These are phyloP conservation scores for Teunomyces barrocoloradensis DNA, from an alignment of 805 yeast genomes.

Conservation along the genomic window DNA sequence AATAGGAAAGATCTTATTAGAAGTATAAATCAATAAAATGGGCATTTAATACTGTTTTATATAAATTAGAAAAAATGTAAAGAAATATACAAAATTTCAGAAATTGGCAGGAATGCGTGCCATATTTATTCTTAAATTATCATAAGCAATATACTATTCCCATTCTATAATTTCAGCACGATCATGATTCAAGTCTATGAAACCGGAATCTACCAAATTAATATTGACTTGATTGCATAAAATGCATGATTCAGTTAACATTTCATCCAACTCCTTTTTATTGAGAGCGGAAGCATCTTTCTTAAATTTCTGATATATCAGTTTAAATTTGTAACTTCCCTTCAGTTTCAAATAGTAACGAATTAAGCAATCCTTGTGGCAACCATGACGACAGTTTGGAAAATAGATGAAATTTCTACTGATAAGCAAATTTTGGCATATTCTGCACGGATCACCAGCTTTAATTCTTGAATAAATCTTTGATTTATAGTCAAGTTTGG, in stretches of 20 bases:
- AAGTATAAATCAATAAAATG: no score
- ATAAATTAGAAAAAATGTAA: no score
- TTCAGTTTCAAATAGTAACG: constrained; percentile 56
- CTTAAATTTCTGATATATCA: constrained; percentile 55
- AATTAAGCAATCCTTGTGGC: constrained; percentile 86
- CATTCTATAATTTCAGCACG: constrained; percentile 45
- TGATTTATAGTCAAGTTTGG: constrained; percentile 22
- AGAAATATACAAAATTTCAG: no score
- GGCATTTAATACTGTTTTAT: no score
- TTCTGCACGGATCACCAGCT: constrained; percentile 79
- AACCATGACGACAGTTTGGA: constrained; percentile 82
- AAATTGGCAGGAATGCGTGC: no score
- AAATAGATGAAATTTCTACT: constrained; percentile 73
- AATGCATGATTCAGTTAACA: constrained; percentile 65
- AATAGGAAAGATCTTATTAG: no score
- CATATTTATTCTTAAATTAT: no score
- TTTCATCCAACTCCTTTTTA: constrained; percentile 52
- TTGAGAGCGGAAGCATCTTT: constrained; percentile 38
- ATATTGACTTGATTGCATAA: constrained; percentile 75
- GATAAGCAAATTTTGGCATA: constrained; percentile 68
- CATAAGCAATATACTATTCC: constrained; percentile 32
- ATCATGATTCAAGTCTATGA: constrained; percentile 37
- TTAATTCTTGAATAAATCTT: constrained; percentile 64
- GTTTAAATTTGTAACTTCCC: constrained; percentile 63
- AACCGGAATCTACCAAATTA: constrained; percentile 62